phyloP scores from a whole-genome alignment of 192 early-diverging fungal genomes.

The Podila epicladia region DNA sequence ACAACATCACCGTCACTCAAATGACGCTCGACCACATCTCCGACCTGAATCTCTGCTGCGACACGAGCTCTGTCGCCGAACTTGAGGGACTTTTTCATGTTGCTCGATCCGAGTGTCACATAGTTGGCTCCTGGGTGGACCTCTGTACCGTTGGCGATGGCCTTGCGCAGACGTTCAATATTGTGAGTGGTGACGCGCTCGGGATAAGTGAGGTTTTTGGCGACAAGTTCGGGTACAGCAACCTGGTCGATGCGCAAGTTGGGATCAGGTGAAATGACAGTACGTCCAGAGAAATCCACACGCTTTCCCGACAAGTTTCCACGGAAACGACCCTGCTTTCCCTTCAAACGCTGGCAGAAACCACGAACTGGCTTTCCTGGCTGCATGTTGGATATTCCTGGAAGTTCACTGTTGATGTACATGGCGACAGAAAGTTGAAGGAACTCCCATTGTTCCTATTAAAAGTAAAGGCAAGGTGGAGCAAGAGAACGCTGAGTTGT shows the following conservation, averaged over 20 bases:
- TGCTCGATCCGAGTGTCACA: slow-evolving; percentile 65
- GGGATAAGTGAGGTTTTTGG: slow-evolving; percentile 94
- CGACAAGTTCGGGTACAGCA: slow-evolving; percentile 91
- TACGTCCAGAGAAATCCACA: slow-evolving; percentile 98
- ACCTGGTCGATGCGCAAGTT: slow-evolving; percentile 97
- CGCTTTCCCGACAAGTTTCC: slow-evolving; percentile 99
- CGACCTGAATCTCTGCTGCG: slow-evolving; percentile 80
- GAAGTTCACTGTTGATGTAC: slow-evolving; percentile 97
- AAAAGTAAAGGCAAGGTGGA: not conserved
- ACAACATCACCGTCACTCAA: slow-evolving; percentile 94
- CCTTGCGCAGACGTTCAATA: slow-evolving; percentile 77
- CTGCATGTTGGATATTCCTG: slow-evolving; percentile 80
- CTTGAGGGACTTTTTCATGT: slow-evolving; percentile 73
- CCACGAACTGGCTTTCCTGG: slow-evolving; percentile 80
- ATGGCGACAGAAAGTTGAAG: slow-evolving; percentile 92
- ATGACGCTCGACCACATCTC: slow-evolving; percentile 97
- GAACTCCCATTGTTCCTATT: slow-evolving; percentile 97
- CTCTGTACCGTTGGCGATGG: slow-evolving; percentile 88
- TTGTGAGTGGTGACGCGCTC: slow-evolving; percentile 94
- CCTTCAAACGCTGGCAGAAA: slow-evolving; percentile 97
- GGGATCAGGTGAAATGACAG: slow-evolving; percentile 99
- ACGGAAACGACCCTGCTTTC: slow-evolving; percentile 98
- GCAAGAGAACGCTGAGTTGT: not conserved
- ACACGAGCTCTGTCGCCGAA: slow-evolving; percentile 74
- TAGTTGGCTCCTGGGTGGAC: slow-evolving; percentile 94